These are phyloP conservation scores for Sarocladiaceae sp. DNA, from an alignment of 2,329 filamentous ascomycete genomes.

Conservation along the genomic window DNA sequence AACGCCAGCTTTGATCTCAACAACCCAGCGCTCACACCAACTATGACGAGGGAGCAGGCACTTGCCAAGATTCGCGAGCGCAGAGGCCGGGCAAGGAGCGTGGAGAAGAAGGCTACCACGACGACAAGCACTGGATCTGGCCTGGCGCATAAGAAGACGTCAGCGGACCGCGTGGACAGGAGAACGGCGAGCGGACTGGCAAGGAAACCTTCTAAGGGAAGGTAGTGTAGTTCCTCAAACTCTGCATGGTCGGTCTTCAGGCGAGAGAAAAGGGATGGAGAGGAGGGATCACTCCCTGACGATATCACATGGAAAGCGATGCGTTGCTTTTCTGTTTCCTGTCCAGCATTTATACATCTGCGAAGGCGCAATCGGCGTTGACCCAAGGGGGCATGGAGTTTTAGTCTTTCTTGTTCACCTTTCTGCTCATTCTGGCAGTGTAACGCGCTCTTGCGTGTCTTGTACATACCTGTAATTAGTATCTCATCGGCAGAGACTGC, in stretches of 20 bases:
- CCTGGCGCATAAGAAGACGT: slow-evolving; percentile 44
- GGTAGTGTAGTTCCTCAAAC: too few species aligned
- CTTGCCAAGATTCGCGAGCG: slow-evolving; percentile 71
- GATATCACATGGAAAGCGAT: slow-evolving; percentile 2
- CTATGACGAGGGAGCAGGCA: slow-evolving; percentile 69
- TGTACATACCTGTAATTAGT: too few species aligned
- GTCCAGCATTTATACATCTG: slow-evolving; percentile 4
- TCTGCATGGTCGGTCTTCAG: too few species aligned
- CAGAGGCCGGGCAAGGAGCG: slow-evolving; percentile 65
- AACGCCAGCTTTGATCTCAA: slow-evolving; percentile 45
- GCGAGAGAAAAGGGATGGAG: background rate
- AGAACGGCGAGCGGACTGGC: slow-evolving; percentile 47
- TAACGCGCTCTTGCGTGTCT: slow-evolving; percentile 7
- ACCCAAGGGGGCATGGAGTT: background rate
- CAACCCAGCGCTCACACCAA: slow-evolving; percentile 58
- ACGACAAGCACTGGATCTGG: slow-evolving; percentile 11
- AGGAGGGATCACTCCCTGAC: background rate
- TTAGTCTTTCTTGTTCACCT: background rate
- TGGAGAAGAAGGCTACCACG: slow-evolving; percentile 59
- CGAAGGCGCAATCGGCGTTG: slow-evolving; percentile 9
- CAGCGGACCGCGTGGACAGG: slow-evolving; percentile 39
- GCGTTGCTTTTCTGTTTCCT: background rate
- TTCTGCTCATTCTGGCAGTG: slow-evolving; percentile 10
- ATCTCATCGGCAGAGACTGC: too few species aligned
- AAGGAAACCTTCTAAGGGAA: slow-evolving; percentile 19